Evolutionary conservation across 306 rosid species (phyloP), one percentile per base, ranked within the genome.

Genomic region (Ormosia emarginata): DNA sequence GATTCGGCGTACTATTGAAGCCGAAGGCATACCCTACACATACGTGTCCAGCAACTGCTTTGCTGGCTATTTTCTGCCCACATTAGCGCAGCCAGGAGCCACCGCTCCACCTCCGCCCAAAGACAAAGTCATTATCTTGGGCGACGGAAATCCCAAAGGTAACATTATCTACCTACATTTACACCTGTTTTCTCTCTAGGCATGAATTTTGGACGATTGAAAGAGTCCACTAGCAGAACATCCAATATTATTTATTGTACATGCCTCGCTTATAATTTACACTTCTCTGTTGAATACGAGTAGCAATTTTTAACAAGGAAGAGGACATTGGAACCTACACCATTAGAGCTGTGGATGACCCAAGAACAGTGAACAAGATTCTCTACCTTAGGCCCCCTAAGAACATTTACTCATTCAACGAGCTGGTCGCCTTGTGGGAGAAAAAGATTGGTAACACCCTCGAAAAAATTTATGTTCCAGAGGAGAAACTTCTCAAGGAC

Each of bases 341-440:
- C 7, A 91, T 95, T 56, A 87, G 85, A 86, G 95, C 98, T 6
- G 97, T 91, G 79, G 99, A 95, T 61, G 99, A 95, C 68, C 95
- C 94, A 13, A 89, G 91, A 68, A 89, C 99, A 53, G 44, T 91
- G 88, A 95, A 95, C 90, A 95, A 93, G 88, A 14, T 88, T 56
- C 88, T 95, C 67, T 95, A 93, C 89, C 43, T 95, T 68, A 93
- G 36, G 77, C 95, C 99, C 34, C 86, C 97, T 0, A 84, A 84
- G 65, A 93, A 93, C 90, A 90, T 63, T 5, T 82, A 85, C 89
- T 88, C 99, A 24, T 87, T 95, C 81, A 91, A 93, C 50, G 90
- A 93, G 18, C 92, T 95, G 30, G 97, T 91, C 0, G 89, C 98
- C 39, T 67, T 91, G 64, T 95, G 98, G 99, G 99, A 95, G 92